A percentile compares a stretch with the other conserved stretches of the same genome.
These are phyloP conservation scores for Penicillium malachiteum DNA, from an alignment of 495 filamentous ascomycete genomes.

Conservation along the genomic window DNA sequence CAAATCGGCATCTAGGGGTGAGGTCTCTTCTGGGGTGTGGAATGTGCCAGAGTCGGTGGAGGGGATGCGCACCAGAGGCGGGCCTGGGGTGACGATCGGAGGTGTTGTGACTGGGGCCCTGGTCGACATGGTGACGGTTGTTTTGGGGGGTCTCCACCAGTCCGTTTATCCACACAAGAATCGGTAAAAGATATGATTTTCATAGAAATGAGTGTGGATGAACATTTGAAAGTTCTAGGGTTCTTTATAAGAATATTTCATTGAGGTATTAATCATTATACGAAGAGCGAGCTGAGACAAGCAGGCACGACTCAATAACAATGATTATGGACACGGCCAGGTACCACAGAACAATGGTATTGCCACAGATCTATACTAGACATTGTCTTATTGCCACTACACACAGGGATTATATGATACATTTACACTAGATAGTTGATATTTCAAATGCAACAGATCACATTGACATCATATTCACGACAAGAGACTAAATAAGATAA, in stretches of 20 bases:
- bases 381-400: background rate
- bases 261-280: no score
- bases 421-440: background rate
- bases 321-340: background rate
- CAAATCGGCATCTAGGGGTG: conserved; percentile 39
- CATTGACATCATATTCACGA: background rate
- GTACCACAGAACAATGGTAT: no score
- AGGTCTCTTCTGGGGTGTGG: conserved; percentile 35
- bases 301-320: background rate
- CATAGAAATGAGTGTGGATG: no score
- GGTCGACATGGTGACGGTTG: conserved; percentile 42
- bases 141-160: conserved; percentile 33
- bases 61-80: conserved; percentile 24
- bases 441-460: background rate
- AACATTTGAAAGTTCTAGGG: no score
- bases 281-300: background rate
- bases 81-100: conserved; percentile 21
- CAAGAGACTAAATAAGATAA: background rate
- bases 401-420: background rate
- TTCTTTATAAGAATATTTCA: no score
- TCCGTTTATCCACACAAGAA: conserved; percentile 18
- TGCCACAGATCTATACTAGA: no score
- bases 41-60: conserved; percentile 36
- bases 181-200: background rate
- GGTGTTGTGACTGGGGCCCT: conserved; percentile 24